These are phyloP conservation scores for Phytopythium boreale DNA, from an alignment of 352 stramenopile species.

Conservation along the genomic window DNA sequence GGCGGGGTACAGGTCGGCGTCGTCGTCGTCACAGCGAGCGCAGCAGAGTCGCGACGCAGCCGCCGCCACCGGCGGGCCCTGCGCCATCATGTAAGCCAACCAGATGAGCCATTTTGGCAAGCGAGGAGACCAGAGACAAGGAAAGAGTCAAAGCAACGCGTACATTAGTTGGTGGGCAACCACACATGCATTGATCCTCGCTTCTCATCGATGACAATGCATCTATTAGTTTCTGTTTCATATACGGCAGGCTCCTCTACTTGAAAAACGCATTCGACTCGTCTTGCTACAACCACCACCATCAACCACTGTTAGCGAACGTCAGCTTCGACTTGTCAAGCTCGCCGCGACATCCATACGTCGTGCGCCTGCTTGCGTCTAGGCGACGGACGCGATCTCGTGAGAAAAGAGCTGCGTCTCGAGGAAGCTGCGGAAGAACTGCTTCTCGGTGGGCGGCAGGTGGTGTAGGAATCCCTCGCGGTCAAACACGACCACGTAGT, in stretches of 20 bases:
- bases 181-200: not conserved
- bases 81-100: not conserved
- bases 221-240: not conserved
- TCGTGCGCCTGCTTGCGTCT: not conserved
- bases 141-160: not conserved
- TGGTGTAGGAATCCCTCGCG: slow-evolving; percentile 58
- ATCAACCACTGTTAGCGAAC: not conserved
- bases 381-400: slow-evolving; percentile 68
- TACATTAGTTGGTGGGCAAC: not conserved
- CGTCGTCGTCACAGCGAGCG: slow-evolving; percentile 1
- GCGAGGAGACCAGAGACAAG: no score
- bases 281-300: not conserved
- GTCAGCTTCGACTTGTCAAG: not conserved
- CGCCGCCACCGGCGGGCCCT: slow-evolving; percentile 1
- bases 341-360: not conserved
- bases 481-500: slow-evolving; percentile 87
- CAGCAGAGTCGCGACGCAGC: slow-evolving; percentile 5
- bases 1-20: not conserved
- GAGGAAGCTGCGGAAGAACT: slow-evolving; percentile 76
- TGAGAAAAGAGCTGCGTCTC: slow-evolving; percentile 88
- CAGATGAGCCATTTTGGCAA: no score
- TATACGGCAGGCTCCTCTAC: not conserved
- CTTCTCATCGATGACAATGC: not conserved
- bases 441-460: slow-evolving; percentile 47
- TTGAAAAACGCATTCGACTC: no score